phyloP scores from a whole-genome alignment of 1,139 yeast species.

The Geotrichum siamense region DNA sequence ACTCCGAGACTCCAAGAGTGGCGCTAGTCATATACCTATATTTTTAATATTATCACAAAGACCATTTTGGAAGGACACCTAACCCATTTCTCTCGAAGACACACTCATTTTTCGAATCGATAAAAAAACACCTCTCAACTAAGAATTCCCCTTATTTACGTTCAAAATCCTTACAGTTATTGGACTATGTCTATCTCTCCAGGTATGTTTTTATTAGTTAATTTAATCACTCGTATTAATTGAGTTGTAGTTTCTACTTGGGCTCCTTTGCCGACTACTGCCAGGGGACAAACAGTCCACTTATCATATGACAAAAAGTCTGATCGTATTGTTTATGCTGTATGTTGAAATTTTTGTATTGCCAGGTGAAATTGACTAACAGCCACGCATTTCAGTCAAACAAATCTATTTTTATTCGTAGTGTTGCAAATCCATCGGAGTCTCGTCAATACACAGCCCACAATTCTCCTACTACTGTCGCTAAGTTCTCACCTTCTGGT shows the following conservation, averaged over 20 bases:
- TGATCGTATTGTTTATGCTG: conserved; percentile 67
- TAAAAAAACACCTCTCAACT: too few relatives aligned
- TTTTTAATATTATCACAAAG: too few relatives aligned
- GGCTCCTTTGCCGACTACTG: conserved; percentile 77
- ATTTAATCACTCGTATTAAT: too few relatives aligned
- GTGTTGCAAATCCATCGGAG: conserved; percentile 47
- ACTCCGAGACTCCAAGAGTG: too few relatives aligned
- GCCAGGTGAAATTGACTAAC: conserved; percentile 19
- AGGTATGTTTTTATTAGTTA: too few relatives aligned
- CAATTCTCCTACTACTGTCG: conserved; percentile 65
- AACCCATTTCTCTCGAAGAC: too few relatives aligned
- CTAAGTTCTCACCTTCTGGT: conserved; percentile 83
- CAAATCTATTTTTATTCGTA: conserved; percentile 67
- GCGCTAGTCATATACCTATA: too few relatives aligned
- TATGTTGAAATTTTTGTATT: conserved; percentile 1
- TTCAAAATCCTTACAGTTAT: too few relatives aligned
- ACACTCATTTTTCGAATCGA: too few relatives aligned
- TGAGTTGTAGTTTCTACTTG: conserved; percentile 29
- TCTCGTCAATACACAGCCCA: conserved; percentile 67
- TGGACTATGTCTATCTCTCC: too few relatives aligned
- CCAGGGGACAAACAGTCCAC: conserved; percentile 62
- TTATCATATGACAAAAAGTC: conserved; percentile 64
- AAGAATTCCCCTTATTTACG: too few relatives aligned
- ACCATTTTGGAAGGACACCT: too few relatives aligned
- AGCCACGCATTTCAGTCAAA: conserved; percentile 49